A percentile compares a stretch with the other conserved stretches of the same genome.
These are phyloP conservation scores for Falciphora oryzae DNA, from an alignment of 2,329 filamentous ascomycete genomes.

Conservation along the genomic window DNA sequence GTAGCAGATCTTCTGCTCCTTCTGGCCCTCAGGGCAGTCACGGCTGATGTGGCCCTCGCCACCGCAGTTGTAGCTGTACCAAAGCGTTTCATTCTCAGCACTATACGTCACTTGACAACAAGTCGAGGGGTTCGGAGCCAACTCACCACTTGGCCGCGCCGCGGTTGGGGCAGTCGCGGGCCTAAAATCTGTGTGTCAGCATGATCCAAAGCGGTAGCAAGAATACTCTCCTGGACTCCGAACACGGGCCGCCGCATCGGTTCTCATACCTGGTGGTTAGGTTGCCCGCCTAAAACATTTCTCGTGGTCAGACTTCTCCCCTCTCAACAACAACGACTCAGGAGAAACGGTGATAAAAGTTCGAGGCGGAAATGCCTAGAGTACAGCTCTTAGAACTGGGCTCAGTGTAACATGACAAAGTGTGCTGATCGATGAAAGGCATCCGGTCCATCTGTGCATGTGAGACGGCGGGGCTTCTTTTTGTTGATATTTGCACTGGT, in stretches of 20 bases:
- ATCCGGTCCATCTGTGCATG: neutral
- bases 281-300: slow-evolving; percentile 57
- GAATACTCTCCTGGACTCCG: slow-evolving; percentile 13
- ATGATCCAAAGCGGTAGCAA: slow-evolving; percentile 12
- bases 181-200: slow-evolving; percentile 42
- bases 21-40: slow-evolving; percentile 83
- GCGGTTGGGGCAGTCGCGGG: slow-evolving; percentile 81
- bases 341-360: slow-evolving; percentile 8
- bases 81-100: slow-evolving; percentile 27
- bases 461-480: neutral
- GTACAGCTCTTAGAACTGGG: slow-evolving; percentile 17
- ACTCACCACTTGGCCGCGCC: slow-evolving; percentile 75
- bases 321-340: slow-evolving; percentile 16
- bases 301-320: slow-evolving; percentile 25
- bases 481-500: neutral
- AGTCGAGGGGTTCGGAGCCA: neutral
- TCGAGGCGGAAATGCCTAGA: slow-evolving; percentile 11
- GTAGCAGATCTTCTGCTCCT: slow-evolving; percentile 77
- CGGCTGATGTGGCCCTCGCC: slow-evolving; percentile 81
- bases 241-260: slow-evolving; percentile 16
- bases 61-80: slow-evolving; percentile 72
- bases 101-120: neutral
- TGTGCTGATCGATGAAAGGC: neutral
- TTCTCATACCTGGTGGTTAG: slow-evolving; percentile 65
- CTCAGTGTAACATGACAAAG: neutral